Conservation (phyloP, 768 basidiomycete species). For the Naematelia aurantialba region DNA sequence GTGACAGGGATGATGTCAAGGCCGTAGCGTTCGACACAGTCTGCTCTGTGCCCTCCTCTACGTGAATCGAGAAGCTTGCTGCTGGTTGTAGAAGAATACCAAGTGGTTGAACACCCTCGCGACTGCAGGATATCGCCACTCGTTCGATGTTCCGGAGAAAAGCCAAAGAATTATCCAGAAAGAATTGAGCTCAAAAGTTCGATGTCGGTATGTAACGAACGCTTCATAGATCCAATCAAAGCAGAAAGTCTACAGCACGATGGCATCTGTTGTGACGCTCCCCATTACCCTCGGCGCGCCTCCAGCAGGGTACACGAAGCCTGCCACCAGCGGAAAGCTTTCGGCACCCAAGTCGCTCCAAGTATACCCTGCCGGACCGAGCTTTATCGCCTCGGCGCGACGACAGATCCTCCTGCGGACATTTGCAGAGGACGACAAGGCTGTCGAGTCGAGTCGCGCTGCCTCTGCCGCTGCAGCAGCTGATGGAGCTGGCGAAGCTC, state of each 20-base stretch:
- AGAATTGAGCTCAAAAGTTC: neutral
- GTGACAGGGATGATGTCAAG: too few relatives aligned
- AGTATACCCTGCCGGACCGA: constrained; percentile 80
- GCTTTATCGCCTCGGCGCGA: constrained; percentile 77
- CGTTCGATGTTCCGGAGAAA: constrained; percentile 16
- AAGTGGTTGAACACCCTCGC: too few relatives aligned
- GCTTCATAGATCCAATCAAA: too few relatives aligned
- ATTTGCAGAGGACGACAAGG: constrained; percentile 77
- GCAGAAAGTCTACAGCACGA: too few relatives aligned
- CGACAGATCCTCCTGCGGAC: constrained; percentile 70
- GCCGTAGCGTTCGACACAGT: too few relatives aligned
- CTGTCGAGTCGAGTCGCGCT: constrained; percentile 58
- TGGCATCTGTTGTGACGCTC: constrained; percentile 50
- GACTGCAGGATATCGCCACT: neutral
- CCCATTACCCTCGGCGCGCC: constrained; percentile 54
- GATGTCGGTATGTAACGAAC: neutral
- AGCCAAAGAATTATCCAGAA: constrained; percentile 11
- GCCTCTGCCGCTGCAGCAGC: constrained; percentile 56
- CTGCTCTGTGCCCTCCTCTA: too few relatives aligned
- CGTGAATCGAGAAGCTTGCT: too few relatives aligned
- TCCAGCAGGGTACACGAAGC: constrained; percentile 54
- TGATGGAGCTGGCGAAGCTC: constrained; percentile 58
- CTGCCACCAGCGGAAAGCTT: constrained; percentile 47
- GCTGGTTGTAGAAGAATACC: too few relatives aligned
- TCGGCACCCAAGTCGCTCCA: constrained; percentile 55